Evolutionary conservation across 2,329 filamentous ascomycete species (phyloP), one percentile per base, ranked within the genome.

Genomic region (Exserohilum rostratum): DNA sequence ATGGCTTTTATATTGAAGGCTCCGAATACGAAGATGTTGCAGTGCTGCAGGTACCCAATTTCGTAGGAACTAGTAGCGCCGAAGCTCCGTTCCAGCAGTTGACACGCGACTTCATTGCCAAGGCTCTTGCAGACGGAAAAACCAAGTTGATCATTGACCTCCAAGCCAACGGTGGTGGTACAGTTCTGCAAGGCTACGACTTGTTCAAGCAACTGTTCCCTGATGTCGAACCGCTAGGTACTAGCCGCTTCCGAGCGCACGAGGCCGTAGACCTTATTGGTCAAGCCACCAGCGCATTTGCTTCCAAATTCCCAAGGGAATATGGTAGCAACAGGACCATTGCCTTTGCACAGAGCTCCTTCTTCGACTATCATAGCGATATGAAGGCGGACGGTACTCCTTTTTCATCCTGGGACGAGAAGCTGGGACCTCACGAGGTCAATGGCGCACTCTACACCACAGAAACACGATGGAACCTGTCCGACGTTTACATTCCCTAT

Each of bases 131-230:
- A 2, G 79, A 77, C 0, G 82, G 81, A 55, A 87, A 85, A 72
- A 85, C 79, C 10, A 85, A 84, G 66, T 77, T 88, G 3, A 82
- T 88, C 20, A 77, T 88, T 35, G 85, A 87, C 62, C 69, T 87
- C 1, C 81, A 80, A 13, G 80, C 78, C 54, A 88, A 88, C 64
- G 82, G 80, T 11, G 86, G 86, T 40, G 85, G 86, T 39, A 80
- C 78, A 18, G 81, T 87, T 46, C 69, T 85, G 12, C 80, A 83
- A 37, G 85, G 83, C 9, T 85, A 85, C 51, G 85, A 87, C 62
- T 76, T 88, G 53, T 87, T 87, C 75, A 82, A 82, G 48, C 76
- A 81, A 70, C 73, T 86, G 1, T 83, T 84, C 71, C 84, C 84
- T 0, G 68, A 77, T 5, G 68, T 79, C 3, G 71, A 79, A 6